Base-by-base conservation (phyloP, 257 asterid species). In the Nicotiana tabacum region DNA sequence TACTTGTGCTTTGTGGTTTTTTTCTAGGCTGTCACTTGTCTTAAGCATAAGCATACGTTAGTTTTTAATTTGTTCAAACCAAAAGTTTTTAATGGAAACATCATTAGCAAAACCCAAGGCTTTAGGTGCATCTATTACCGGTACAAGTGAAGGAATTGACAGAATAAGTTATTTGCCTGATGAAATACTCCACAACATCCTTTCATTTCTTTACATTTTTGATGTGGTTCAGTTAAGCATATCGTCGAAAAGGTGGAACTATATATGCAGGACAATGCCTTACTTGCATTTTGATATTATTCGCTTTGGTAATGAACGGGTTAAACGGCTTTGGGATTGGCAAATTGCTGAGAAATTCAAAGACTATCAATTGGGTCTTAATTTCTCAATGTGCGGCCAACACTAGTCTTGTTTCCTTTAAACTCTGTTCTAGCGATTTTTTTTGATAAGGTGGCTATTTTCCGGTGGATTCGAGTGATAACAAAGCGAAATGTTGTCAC, bases 331-430 rank as follows among this genome's bases (percentile, higher is more conserved):
- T 29, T 39, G n/a, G 39, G 32, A 74, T 72, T 7, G 2, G 2
- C 24, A 9, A 1, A 15, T 39, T 35, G 30, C 27, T 37, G 55
- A 76, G 24, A 60, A 39, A 56, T 61, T 76, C 51, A 72, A 83
- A n/a, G 82, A 83, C 2, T 46, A 33, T 76, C 77, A 43, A 74
- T 13, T 74, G 82, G 77, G 85, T 76, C 21, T 46, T 83, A 4
- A 60, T 46, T 83, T 18, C 55, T 55, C 81, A 32, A 9, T 6
- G 65, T 5, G 6, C 0, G 3, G 2, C 33, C 33, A 32, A 32
- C 33, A 16, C 15, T 10, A 15, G 2, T 21, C 21, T 76, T 27
- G 64, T 27, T 48, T 29, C 43, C 13, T 62, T 82, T 58, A 43
- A 32, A 48, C 33, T 82, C 15, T 12, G 32, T 15, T 82, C 66